Conservation (phyloP, 2,329 filamentous ascomycete genomes). For the Fusarium sp. region DNA sequence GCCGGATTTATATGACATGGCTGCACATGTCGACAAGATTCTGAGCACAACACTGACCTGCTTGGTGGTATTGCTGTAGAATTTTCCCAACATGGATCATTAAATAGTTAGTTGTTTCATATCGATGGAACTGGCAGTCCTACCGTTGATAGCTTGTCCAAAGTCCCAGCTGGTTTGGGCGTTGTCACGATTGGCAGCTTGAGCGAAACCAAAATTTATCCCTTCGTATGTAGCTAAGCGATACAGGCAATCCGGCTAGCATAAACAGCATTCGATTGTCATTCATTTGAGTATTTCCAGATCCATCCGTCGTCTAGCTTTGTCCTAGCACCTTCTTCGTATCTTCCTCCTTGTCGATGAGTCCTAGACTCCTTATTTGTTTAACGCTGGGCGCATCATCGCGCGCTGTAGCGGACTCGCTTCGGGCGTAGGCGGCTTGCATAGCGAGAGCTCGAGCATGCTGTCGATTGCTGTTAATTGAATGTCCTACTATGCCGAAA, state of each 20-base stretch:
- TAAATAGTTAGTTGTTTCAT: not conserved
- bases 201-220: constrained; percentile 35
- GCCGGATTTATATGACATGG: not conserved
- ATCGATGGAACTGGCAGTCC: not conserved
- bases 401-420: constrained; percentile 76
- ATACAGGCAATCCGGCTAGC: not conserved
- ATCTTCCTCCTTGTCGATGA: constrained; percentile 86
- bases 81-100: not conserved
- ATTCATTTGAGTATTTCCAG: constrained; percentile 10
- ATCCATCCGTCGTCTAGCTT: constrained; percentile 31
- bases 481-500: not conserved
- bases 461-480: constrained; percentile 57
- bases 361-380: constrained; percentile 86
- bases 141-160: not conserved
- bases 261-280: constrained; percentile 7
- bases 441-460: constrained; percentile 80
- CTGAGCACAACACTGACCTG: not conserved
- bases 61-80: not conserved
- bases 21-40: not conserved
- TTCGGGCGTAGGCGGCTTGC: constrained; percentile 86
- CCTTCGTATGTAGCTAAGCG: constrained; percentile 32
- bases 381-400: constrained; percentile 84
- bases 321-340: constrained; percentile 66
- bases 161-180: not conserved
- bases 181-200: not conserved